phyloP scores from a whole-genome alignment of 208 protist genomes.

The Leishmania amazonensis region DNA sequence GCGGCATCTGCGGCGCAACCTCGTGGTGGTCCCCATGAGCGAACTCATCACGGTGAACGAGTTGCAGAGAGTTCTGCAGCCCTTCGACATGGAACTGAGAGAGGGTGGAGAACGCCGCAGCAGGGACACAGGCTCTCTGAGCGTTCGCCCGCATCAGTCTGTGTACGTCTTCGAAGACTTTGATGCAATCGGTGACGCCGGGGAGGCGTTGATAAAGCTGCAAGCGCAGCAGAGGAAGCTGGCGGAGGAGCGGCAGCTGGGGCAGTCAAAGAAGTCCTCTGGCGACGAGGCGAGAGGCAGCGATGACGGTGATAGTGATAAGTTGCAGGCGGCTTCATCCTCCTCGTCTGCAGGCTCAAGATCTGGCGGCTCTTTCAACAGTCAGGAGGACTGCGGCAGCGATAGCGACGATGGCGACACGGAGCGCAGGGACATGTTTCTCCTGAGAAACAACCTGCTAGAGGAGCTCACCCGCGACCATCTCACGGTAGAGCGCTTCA shows the following conservation, averaged over 20 bases:
- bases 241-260: neutral
- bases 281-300: neutral
- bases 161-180: constrained; percentile 90
- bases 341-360: neutral
- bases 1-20: constrained; percentile 60
- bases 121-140: neutral
- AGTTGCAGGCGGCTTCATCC: neutral
- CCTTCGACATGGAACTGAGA: constrained; percentile 25
- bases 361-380: neutral
- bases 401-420: constrained; percentile 15
- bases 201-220: constrained; percentile 11
- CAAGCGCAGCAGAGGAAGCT: constrained; percentile 14
- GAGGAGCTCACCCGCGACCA: constrained; percentile 36
- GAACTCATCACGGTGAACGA: constrained; percentile 67
- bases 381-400: constrained; percentile 13
- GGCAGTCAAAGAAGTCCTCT: neutral
- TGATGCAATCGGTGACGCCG: constrained; percentile 54
- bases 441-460: constrained; percentile 13
- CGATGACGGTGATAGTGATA: neutral
- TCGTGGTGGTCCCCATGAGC: constrained; percentile 75
- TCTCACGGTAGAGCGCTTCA: constrained; percentile 87
- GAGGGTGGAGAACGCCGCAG: constrained; percentile 26
- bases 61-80: constrained; percentile 61
- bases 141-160: constrained; percentile 46
- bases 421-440: constrained; percentile 13